Base-by-base conservation (phyloP, 768 basidiomycete genomes). In the Kwoniella dejecticola region DNA sequence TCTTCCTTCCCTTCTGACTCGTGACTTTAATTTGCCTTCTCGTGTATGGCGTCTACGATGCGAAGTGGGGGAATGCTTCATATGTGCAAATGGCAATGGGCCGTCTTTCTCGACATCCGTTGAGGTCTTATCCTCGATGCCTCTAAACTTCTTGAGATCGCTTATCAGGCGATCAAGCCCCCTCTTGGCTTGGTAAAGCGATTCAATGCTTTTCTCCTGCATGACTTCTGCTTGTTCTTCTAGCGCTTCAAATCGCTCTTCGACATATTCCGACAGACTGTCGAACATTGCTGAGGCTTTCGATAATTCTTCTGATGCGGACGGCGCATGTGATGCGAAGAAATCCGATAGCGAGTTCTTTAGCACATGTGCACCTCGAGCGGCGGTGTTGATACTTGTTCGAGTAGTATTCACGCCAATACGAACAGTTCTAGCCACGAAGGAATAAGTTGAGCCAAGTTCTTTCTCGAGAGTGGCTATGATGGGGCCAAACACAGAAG, bases 41-140 rank as follows among this genome's bases (percentile, higher is more conserved):
- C n/a, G n/a, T n/a, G n/a, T n/a, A n/a, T n/a, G n/a, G n/a, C n/a
- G n/a, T n/a, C n/a, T n/a, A n/a, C n/a, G n/a, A n/a, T n/a, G n/a
- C n/a, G n/a, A n/a, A n/a, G n/a, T n/a, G n/a, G n/a, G n/a, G n/a
- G n/a, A n/a, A n/a, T n/a, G n/a, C n/a, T n/a, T n/a, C 56, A 63
- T 63, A n/a, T 53, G 42, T 5, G 36, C 23, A 30, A 63, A 58
- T 21, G 62, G 62, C 26, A 59, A 38, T 8, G 63, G 63, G 21
- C 52, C 63, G 21, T 59, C 57, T 24, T 54, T 60, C n/a, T 33
- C 52, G 0, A 57, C 55, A 26, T 57, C 54, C 19, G 48, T 60
- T 15, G 24, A 45, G 4, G 27, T 26, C 23, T 19, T 30, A 8
- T 49, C 38, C 4, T 33, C 40, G 31, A 21, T 6, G 12, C 62